Evolutionary conservation across 2,329 filamentous ascomycete species (phyloP), one percentile per base, ranked within the genome.

Genomic region (Xenoacremonium recifei): DNA sequence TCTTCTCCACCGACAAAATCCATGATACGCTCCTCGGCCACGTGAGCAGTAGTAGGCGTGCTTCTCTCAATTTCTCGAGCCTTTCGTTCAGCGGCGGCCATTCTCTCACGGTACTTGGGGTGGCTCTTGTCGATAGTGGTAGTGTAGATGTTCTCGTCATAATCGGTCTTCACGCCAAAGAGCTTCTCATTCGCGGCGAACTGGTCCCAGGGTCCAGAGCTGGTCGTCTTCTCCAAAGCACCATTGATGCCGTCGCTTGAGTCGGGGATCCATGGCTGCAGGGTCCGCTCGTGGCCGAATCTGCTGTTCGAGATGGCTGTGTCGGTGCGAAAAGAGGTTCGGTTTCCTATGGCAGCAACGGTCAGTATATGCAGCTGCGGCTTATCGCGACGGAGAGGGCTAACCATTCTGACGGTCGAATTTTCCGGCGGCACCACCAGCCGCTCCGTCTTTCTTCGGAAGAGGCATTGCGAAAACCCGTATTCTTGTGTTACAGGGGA

Each of bases 71-170:
- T 99, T 65, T 97, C 92, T 46, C 87, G 82, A 17, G 90, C 93
- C 59, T 92, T 87, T 53, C 77, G 84, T 17, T 91, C 89, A 3
- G 91, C 93, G 25, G 84, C 79, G 4, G 87, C 89, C 55, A 87
- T 76, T 50, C 85, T 81, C 63, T 89, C 82, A 50, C 80, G 84
- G 66, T 95, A 96, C 40, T 85, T 76, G 1, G 93, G 91, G 55
- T 95, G 84, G 49, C 68, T 87, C 59, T 84, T 89, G 66, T 99
- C 82, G 59, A 99, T 95, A 30, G 80, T 71, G 9, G 93, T 99
- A 2, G 93, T 99, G 69, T 99, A 99, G 32, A 93, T 82, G 55
- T 88, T 90, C 67, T 97, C 93, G 59, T 97, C 84, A 62, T 97
- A 99, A 57, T 90, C 89, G 39, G 87, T 93, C 66, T 82, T 89